Percentiles rank a stretch among this genome's conserved stretches.
phyloP scores from a whole-genome alignment of 495 filamentous ascomycete genomes.

The Oidiodendron maius region DNA sequence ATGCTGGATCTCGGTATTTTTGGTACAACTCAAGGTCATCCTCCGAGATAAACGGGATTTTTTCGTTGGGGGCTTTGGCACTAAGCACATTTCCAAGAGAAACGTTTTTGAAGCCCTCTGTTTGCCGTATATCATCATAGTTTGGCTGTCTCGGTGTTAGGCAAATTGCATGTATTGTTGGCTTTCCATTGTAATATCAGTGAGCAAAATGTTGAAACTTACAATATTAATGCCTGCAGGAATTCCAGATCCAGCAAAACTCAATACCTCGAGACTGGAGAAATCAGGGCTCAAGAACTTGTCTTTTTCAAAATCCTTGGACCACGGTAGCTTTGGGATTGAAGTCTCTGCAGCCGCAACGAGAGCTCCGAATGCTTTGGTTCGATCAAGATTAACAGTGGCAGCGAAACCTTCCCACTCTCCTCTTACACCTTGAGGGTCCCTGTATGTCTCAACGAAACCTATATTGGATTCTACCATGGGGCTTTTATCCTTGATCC shows the following conservation, averaged over 20 bases:
- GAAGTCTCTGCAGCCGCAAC: conserved; percentile 74
- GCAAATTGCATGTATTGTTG: no score
- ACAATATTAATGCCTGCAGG: conserved; percentile 66
- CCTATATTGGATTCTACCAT: conserved; percentile 88
- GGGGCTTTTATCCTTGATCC: conserved; percentile 89
- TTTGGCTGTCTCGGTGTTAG: conserved; percentile 48
- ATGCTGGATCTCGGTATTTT: conserved; percentile 73
- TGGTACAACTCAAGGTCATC: conserved; percentile 72
- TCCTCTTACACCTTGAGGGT: conserved; percentile 86
- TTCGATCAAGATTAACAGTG: conserved; percentile 77
- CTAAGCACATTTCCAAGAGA: conserved; percentile 84
- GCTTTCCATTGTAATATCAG: background rate
- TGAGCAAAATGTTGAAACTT: conserved; percentile 1
- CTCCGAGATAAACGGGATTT: conserved; percentile 78
- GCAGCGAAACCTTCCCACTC: conserved; percentile 73
- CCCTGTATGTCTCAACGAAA: conserved; percentile 94
- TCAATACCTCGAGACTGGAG: conserved; percentile 71
- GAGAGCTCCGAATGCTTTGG: conserved; percentile 79
- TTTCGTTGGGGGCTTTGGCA: conserved; percentile 84
- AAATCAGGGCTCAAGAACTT: conserved; percentile 93
- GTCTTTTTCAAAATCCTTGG: conserved; percentile 86
- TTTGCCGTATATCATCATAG: conserved; percentile 91
- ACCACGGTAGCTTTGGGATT: conserved; percentile 88
- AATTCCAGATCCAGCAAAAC: conserved; percentile 70
- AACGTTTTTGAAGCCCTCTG: conserved; percentile 97